Evolutionary conservation across 192 early-diverging fungal genomes (phyloP), one percentile per base, ranked within the genome.

Genomic region (Geosiphon pyriformis): DNA sequence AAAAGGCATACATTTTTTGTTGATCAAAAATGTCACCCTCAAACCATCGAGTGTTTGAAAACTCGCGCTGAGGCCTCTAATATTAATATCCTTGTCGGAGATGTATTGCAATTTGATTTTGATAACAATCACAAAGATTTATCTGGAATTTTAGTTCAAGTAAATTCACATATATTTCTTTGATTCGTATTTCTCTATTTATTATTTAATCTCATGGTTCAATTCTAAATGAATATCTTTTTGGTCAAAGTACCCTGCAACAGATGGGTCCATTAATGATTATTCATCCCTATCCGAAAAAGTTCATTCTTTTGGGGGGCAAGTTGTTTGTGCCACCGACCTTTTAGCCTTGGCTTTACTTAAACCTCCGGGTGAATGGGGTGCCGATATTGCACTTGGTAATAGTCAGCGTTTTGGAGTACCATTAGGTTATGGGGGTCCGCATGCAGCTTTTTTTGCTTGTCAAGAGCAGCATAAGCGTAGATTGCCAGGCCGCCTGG

Each of bases 391-490:
- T 76, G 97, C 91, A 31, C 84, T 99, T 34, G 97, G 97, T 66
- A 98, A 95, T 83, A 90, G 86, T 17, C 97, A 99, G 76, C 87
- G 97, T 34, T 99, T 99, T 70, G 97, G 97, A 74, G 95, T 99
- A 47, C 97, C 97, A 4, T 85, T 99, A 34, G 97, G 97, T 47
- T 98, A 94, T 74, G 97, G 97, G 72, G 97, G 97, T 49, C 97
- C 97, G 23, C 97, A 99, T 73, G 97, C 97, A 4, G 97, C 97
- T 23, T 99, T 99, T 83, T 97, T 99, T 76, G 93, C 97, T 52
- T 91, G 91, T 48, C 89, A 86, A 73, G 87, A 95, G 10, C 88
- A 84, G 35, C 90, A 93, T 76, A 95, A 98, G 83, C 90, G 97
- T 49, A 88, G 91, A 59, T 92, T 99, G 73, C 95, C 97, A 20